These are phyloP conservation scores for Dryas octopetala DNA, from an alignment of 306 rosid genomes.

Conservation along the genomic window DNA sequence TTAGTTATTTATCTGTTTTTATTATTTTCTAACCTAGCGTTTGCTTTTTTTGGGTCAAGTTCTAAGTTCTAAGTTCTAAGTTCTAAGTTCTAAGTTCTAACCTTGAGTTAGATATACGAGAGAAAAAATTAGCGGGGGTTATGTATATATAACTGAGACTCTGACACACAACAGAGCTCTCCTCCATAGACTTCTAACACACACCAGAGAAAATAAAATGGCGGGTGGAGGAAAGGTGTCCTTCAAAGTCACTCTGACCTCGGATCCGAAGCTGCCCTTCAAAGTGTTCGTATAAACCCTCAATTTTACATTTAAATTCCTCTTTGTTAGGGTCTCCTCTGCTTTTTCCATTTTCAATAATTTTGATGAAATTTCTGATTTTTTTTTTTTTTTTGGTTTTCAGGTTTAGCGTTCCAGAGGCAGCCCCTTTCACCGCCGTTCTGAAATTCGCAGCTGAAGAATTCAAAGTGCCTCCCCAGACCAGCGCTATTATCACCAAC, in stretches of 20 bases:
- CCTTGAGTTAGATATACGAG: not conserved
- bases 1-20: too few species aligned
- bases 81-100: too few species aligned
- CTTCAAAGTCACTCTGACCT: conserved; percentile 95
- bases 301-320: not conserved
- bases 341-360: not conserved
- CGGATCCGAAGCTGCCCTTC: conserved; percentile 98
- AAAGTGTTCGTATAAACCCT: conserved; percentile 59
- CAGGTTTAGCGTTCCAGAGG: conserved; percentile 98
- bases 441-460: conserved; percentile 96
- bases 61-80: too few species aligned
- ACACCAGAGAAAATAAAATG: conserved; percentile 35
- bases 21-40: too few species aligned
- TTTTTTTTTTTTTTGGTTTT: not conserved
- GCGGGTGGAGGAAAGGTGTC: conserved; percentile 97
- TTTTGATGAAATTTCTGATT: not conserved
- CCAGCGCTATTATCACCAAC: conserved; percentile 97
- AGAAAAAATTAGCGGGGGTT: not conserved
- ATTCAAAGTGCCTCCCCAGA: conserved; percentile 98
- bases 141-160: not conserved
- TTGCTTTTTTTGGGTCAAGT: too few species aligned
- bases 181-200: not conserved
- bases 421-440: conserved; percentile 97
- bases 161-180: too few species aligned
- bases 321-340: not conserved